Base-by-base conservation (phyloP, 164 flowering plant species). In the Tetrastigma voinierianum region DNA sequence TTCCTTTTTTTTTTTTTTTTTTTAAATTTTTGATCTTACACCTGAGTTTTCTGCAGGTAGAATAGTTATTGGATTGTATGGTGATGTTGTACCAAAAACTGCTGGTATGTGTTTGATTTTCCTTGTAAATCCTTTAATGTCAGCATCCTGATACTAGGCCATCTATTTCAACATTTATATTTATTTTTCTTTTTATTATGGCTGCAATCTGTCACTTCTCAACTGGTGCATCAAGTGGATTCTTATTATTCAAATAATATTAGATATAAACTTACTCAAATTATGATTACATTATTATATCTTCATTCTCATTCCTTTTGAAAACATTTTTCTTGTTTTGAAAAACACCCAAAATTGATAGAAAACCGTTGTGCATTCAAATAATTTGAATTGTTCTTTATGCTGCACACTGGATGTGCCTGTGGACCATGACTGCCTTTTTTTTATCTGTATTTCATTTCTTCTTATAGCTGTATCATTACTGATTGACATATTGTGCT, bases 41-140 rank as follows among this genome's bases (percentile, higher is more conserved):
- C 46, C 15, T 67, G 21, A 4, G 48, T 55, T 64, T 64, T 64
- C 24, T 86, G 77, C 91, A 95, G 99, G 97, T 76, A 84, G 96
- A 79, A 87, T 95, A 51, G 85, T 91, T 58, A 90, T 95, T 78
- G 99, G 99, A 70, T 76, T 95, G 67, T 95, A 89, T 72, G 99
- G 99, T 45, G 57, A 84, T 56, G 93, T 83, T 59, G 99, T 92
- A 54, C 98, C 98, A 45, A 87, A 89, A 86, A 90, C 99, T 57
- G 93, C 80, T 19, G 99, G 99, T 92, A 87, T 67, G 88, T 71
- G 55, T 57, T 62, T 24, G 9, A n/a, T 46, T 40, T 54, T 72
- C 64, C 62, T n/a, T 47, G 19, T 59, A 7, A 21, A 46, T 46
- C 19, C 23, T 53, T 46, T 24, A 15, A 46, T 40, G 8, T 55